Base-by-base conservation (phyloP, 495 filamentous ascomycete genomes). In the Elasticomyces elasticus region DNA sequence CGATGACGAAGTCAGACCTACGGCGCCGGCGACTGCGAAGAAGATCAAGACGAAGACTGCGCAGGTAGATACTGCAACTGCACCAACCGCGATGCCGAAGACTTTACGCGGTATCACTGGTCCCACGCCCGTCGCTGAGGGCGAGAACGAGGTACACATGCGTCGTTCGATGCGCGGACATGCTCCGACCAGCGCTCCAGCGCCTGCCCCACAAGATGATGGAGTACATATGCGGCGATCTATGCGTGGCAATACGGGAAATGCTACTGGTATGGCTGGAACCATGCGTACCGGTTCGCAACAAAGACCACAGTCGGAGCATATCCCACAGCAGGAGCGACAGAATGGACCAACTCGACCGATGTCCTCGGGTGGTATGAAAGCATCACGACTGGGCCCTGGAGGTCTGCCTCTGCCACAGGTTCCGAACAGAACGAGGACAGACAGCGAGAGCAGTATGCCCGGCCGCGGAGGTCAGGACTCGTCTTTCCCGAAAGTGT, bases 1-100 rank as follows among this genome's bases (percentile, higher is more conserved):
- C 10, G 74, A 72, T 0, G 67, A 71, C 3, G 68, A 74, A 6
- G 70, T 63, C 1, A 71, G 77, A 44, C 49, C 63, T 20, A 72
- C 77, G 52, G 68, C 73, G 12, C 46, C 66, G 57, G 38, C 55
- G 22, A 59, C 56, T 44, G 59, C 43, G 37, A 27, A 28, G 27
- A 72, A 69, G 55, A 71, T 69, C 38, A 75, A 74, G 56, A 74
- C 73, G 65, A 67, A 67, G 31, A 67, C 40, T 28, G 57, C 25
- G 31, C 19, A 5, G 10, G 22, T 33, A 28, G 27, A 5, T 31
- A 17, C 40, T 37, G 25, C 37, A n/a, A 19, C 17, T 20, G 13
- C 44, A 17, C 27, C 3, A 7, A 26, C 3, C 42, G 31, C 47
- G 6, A 48, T 69, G 58, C 58, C 60, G 44, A 65, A 64, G 40